phyloP scores from a whole-genome alignment of 176 grass and related monocot species.

The Lolium multiflorum region DNA sequence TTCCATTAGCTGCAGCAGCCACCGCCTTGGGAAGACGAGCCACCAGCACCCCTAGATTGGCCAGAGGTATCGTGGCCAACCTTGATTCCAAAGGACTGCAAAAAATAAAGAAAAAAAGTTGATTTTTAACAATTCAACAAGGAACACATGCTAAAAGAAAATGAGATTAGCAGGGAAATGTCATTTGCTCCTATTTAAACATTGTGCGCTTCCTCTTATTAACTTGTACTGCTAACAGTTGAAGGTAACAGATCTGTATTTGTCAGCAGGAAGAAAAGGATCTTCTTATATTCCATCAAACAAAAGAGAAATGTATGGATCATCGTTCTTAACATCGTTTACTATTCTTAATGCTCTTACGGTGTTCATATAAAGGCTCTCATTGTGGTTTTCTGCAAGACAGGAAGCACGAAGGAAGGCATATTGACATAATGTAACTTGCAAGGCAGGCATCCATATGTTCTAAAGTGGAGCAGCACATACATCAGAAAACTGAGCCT shows the following conservation, averaged over 20 bases:
- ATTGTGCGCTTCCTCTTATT: background rate
- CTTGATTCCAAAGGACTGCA: conserved; percentile 79
- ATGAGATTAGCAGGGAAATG: background rate
- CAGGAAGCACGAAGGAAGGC: background rate
- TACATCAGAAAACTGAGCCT: conserved; percentile 4
- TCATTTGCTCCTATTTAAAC: background rate
- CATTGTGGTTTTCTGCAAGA: background rate
- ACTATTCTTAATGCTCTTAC: background rate
- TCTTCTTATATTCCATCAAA: background rate
- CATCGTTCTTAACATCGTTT: background rate
- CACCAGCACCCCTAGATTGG: conserved; percentile 61
- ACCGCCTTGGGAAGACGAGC: conserved; percentile 60
- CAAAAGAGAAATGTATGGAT: background rate
- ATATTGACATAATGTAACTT: background rate
- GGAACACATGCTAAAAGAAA: background rate
- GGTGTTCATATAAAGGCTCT: background rate
- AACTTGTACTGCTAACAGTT: background rate
- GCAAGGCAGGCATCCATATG: conserved; percentile 10
- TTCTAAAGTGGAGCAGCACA: conserved; percentile 13
- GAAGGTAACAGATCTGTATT: background rate
- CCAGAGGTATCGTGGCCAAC: conserved; percentile 56
- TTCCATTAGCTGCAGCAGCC: conserved; percentile 61
- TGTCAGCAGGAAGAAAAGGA: conserved; percentile 4
- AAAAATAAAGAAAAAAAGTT: background rate
- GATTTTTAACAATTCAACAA: conserved; percentile 8